A percentile compares a stretch with the other conserved stretches of the same genome.
Conservation (phyloP, 2,329 filamentous ascomycete genomes). For the Apiospora koreana region DNA sequence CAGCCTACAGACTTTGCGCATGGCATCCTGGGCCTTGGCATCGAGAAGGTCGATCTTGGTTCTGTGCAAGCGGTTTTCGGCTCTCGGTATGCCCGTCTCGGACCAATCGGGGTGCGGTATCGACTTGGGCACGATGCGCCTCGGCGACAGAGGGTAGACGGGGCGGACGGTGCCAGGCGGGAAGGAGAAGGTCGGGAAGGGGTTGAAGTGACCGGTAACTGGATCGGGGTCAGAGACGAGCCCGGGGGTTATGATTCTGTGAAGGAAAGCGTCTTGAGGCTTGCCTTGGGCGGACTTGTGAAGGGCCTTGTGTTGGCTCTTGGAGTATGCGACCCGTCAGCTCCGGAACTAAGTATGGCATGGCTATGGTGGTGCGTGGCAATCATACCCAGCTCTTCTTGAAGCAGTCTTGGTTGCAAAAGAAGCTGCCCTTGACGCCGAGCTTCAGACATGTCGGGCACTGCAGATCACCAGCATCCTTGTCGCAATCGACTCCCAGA, state of each 20-base stretch:
- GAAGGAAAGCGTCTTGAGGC: slow-evolving; percentile 13
- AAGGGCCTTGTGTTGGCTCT: slow-evolving; percentile 62
- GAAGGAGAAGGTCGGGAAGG: slow-evolving; percentile 69
- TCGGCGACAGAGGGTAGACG: slow-evolving; percentile 64
- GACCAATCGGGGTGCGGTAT: slow-evolving; percentile 70
- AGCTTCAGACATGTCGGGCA: slow-evolving; percentile 76
- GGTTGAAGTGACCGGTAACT: slow-evolving; percentile 71
- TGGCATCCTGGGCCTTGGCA: slow-evolving; percentile 66
- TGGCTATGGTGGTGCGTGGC: not conserved
- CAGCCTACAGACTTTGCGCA: slow-evolving; percentile 73
- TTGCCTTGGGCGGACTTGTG: slow-evolving; percentile 52
- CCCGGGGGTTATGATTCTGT: slow-evolving; percentile 41
- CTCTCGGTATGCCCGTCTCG: slow-evolving; percentile 57
- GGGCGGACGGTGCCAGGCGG: slow-evolving; percentile 63
- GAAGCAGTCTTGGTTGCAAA: slow-evolving; percentile 81
- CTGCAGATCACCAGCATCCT: slow-evolving; percentile 67
- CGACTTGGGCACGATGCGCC: slow-evolving; percentile 57
- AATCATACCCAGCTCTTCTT: slow-evolving; percentile 66
- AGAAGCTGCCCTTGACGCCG: slow-evolving; percentile 67
- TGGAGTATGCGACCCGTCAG: not conserved
- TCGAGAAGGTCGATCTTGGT: slow-evolving; percentile 66
- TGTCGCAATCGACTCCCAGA: slow-evolving; percentile 65
- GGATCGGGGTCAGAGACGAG: slow-evolving; percentile 68
- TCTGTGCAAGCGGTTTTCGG: slow-evolving; percentile 45
- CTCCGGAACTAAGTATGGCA: not conserved